Conservation (phyloP, 176 grass and related monocot species). For the Triticum timopheevii region DNA sequence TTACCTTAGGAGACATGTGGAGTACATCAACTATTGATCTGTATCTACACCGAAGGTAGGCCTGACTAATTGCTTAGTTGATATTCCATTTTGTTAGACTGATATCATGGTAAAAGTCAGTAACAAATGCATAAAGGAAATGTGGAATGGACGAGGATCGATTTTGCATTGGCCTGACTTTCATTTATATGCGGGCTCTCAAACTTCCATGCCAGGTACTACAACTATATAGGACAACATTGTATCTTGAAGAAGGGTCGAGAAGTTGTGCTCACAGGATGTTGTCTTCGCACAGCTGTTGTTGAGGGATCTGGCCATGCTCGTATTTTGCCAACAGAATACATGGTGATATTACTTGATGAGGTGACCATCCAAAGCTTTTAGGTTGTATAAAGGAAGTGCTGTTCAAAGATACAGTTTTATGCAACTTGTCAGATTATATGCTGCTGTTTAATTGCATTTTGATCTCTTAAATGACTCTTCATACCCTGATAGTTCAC, state of each 20-base stretch:
- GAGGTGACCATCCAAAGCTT: conserved; percentile 59
- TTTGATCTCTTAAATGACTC: neutral
- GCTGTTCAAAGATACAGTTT: neutral
- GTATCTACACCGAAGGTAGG: conserved; percentile 92
- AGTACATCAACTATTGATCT: conserved; percentile 86
- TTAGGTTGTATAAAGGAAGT: conserved; percentile 16
- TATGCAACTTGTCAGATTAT: conserved; percentile 16
- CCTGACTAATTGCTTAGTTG: conserved; percentile 15
- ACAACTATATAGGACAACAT: conserved; percentile 71
- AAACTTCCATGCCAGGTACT: conserved; percentile 56
- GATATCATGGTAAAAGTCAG: neutral
- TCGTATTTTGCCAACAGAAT: conserved; percentile 93
- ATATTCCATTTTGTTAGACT: conserved; percentile 10
- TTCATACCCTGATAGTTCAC: neutral
- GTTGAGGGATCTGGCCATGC: conserved; percentile 66
- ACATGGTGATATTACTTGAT: conserved; percentile 84
- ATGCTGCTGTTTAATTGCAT: neutral
- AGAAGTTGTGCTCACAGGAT: conserved; percentile 86
- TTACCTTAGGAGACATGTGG: conserved; percentile 91
- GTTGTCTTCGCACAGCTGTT: conserved; percentile 80
- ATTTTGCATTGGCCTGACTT: neutral
- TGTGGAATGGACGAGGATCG: neutral
- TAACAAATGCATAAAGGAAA: neutral
- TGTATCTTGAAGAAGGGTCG: conserved; percentile 89
- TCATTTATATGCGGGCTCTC: neutral